Evolutionary conservation across 1,284 basidiomycete genomes (phyloP), one percentile per base, ranked within the genome.

Genomic region (Naganishia sp.): DNA sequence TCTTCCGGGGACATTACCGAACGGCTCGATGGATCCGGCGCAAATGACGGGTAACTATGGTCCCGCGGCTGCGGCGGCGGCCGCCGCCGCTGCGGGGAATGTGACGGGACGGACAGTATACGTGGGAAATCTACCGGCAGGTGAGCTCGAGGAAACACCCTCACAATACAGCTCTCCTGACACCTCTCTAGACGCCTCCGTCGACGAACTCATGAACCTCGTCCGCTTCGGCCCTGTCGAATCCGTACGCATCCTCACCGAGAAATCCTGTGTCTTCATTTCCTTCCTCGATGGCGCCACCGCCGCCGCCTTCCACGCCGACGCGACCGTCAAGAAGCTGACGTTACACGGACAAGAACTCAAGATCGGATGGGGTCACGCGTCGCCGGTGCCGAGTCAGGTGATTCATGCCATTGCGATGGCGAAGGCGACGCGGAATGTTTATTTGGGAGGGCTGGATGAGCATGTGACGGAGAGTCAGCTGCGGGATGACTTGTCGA

Each of bases 211-310:
- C 31, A 88, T 98, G 74, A 97, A 94, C 79, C 88, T 97, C 69
- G 95, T 99, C 71, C 93, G 96, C 74, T 98, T 97, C 77, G 96
- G 95, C 6, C 95, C 95, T 0, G 89, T 99, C 71, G 95, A 98
- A 79, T 90, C 87, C 60, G 90, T 98, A 74, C 90, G 92, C 60
- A 89, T 99, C 45, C 85, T 98, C n/a, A 92, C 94, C 47, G 95
- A 98, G 79, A 98, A 97, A 80, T 92, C 89, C 15, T 98, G 95
- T 77, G 94, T 96, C 64, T 99, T 99, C 84, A 87, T 99, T 70
- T 97, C 94, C 15, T 97, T 96, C 86, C 85, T 97, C 55, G 93
- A 97, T 69, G 89, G 89, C 31, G 84, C 87, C 25, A 95, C 90
- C 1, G 92, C 94, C 10, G 90, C 91, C 0, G 92, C 92, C 0